These are phyloP conservation scores for Raffaelea deltoideospora DNA, from an alignment of 2,329 filamentous ascomycete species.

Conservation along the genomic window DNA sequence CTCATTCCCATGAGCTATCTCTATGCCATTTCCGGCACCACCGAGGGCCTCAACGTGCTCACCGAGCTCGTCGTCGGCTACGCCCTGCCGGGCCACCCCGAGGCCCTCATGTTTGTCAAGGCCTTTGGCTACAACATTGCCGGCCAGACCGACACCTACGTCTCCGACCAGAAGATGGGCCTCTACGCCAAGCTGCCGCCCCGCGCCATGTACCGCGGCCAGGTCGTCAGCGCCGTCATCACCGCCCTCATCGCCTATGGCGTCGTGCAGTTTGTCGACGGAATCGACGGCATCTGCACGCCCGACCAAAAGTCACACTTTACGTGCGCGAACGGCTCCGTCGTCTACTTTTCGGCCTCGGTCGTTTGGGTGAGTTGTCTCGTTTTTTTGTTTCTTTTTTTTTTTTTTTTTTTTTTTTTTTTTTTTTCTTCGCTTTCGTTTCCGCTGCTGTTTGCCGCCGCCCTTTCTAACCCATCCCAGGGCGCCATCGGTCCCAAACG, in stretches of 20 bases:
- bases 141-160: conserved; percentile 4
- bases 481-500: conserved; percentile 5
- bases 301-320: neutral
- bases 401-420: neutral
- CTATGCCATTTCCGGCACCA: conserved; percentile 32
- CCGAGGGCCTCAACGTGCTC: conserved; percentile 31
- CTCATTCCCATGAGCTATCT: conserved; percentile 29
- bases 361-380: conserved; percentile 4
- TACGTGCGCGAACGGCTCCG: conserved; percentile 1
- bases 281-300: conserved; percentile 4
- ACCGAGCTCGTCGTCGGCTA: conserved; percentile 34
- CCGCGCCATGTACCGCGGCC: conserved; percentile 4
- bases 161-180: conserved; percentile 6
- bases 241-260: conserved; percentile 4
- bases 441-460: no score
- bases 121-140: conserved; percentile 4
- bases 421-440: neutral
- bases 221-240: conserved; percentile 4
- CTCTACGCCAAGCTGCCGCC: conserved; percentile 6
- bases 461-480: neutral
- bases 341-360: conserved; percentile 1
- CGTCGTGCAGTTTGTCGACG: conserved; percentile 3
- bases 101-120: conserved; percentile 37
- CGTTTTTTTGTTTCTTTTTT: neutral
- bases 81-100: conserved; percentile 28